phyloP scores from a whole-genome alignment of 78 protist genomes.

The Tieghemostelium lacteum region DNA sequence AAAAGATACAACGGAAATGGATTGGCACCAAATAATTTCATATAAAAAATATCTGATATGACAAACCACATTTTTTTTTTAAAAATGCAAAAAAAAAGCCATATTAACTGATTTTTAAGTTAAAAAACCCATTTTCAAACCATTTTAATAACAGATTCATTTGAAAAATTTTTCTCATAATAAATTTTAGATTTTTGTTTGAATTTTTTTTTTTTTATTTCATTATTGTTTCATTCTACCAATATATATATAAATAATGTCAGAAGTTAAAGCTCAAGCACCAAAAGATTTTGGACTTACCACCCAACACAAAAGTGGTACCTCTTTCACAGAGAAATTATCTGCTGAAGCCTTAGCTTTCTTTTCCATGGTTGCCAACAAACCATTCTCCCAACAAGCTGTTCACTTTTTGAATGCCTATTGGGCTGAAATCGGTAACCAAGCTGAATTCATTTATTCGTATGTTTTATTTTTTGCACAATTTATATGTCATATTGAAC shows the following conservation, averaged over 20 bases:
- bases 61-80: too few relatives aligned
- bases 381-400: slow-evolving; percentile 86
- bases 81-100: too few relatives aligned
- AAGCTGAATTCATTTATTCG: slow-evolving; percentile 87
- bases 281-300: slow-evolving; percentile 14
- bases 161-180: too few relatives aligned
- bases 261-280: neutral
- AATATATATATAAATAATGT: slow-evolving; percentile 2
- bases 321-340: slow-evolving; percentile 85
- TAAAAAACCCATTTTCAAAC: too few relatives aligned
- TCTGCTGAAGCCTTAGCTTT: slow-evolving; percentile 69
- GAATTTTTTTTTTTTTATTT: too few relatives aligned
- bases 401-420: slow-evolving; percentile 86
- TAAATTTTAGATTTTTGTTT: too few relatives aligned
- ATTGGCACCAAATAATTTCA: too few relatives aligned
- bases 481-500: neutral
- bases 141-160: too few relatives aligned
- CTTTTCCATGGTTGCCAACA: slow-evolving; percentile 58
- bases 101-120: too few relatives aligned
- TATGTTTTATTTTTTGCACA: slow-evolving; percentile 14
- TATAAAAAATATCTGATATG: too few relatives aligned
- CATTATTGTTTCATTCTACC: neutral
- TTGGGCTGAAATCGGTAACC: slow-evolving; percentile 70
- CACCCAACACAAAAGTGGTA: slow-evolving; percentile 32
- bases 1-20: too few relatives aligned